Base-by-base conservation (phyloP, 306 rosid species). In the Gillenia trifoliata region DNA sequence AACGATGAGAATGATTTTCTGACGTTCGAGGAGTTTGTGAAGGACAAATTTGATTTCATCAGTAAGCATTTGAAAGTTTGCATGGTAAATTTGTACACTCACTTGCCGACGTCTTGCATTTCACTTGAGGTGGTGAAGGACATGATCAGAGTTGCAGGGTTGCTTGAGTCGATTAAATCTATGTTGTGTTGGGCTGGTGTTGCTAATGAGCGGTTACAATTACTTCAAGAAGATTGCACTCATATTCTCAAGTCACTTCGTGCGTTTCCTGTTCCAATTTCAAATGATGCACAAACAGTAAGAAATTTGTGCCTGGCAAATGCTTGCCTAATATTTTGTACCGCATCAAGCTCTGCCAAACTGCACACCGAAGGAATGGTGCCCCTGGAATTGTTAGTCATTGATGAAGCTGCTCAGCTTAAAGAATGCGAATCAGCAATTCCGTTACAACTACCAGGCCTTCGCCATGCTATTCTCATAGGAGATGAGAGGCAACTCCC, bases 281-380 rank as follows among this genome's bases (percentile, higher is more conserved):
- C 69, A n/a, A 17, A 16, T 6, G 60, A 15, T 11, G 57, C 8
- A 25, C 8, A 38, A 49, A 67, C 1, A 34, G 61, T 83, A 9
- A 54, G 43, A 68, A 55, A 68, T 1, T 77, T 81, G 68, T 88
- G 85, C 88, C 71, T 85, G 74, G 66, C 22, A 76, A 34, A 73
- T 9, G 85, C 92, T 3, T 64, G 75, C 52, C 74, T 88, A 45
- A 59, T 81, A 72, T 88, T 88, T 77, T 85, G 92, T 65, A 85
- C 92, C 28, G 68, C 63, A 31, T 77, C 85, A 33, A 75, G 82
- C 49, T 64, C 82, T 34, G 72, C 65, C 28, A 80, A 80, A 65
- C 50, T 84, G 49, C 34, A 28, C 50, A 19, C 11, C 5, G 43
- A 15, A 11, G 76, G 5, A 6, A 78, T 43, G 75, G 3, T 10